Conservation (phyloP, 129 eudicot species). For the Cynara cardunculus region DNA sequence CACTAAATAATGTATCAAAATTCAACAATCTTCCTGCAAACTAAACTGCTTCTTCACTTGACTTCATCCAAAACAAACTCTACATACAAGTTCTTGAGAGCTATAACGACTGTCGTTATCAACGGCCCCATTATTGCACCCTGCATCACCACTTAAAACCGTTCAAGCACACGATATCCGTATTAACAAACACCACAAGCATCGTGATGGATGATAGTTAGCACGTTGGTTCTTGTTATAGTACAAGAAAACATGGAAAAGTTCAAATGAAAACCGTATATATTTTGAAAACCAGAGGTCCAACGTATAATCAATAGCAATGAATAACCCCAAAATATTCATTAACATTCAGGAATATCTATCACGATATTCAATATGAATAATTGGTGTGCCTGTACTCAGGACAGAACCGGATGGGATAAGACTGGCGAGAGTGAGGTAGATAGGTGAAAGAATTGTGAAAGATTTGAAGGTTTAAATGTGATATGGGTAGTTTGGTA, state of each 20-base stretch:
- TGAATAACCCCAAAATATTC: neutral
- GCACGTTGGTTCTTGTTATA: neutral
- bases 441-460: neutral
- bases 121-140: constrained; percentile 99
- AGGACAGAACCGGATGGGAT: neutral
- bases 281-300: neutral
- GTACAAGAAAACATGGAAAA: neutral
- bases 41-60: constrained; percentile 26
- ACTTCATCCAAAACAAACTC: constrained; percentile 79
- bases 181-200: neutral
- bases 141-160: constrained; percentile 42
- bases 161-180: neutral
- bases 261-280: neutral
- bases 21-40: constrained; percentile 7
- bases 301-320: neutral
- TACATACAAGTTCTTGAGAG: constrained; percentile 87
- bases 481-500: neutral
- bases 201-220: neutral
- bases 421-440: neutral
- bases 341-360: neutral
- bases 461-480: neutral
- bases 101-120: constrained; percentile 91
- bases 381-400: neutral
- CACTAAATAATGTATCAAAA: constrained; percentile 18
- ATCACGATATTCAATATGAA: neutral